Conservation (phyloP, 805 yeast species). For the Candida verbasci region DNA sequence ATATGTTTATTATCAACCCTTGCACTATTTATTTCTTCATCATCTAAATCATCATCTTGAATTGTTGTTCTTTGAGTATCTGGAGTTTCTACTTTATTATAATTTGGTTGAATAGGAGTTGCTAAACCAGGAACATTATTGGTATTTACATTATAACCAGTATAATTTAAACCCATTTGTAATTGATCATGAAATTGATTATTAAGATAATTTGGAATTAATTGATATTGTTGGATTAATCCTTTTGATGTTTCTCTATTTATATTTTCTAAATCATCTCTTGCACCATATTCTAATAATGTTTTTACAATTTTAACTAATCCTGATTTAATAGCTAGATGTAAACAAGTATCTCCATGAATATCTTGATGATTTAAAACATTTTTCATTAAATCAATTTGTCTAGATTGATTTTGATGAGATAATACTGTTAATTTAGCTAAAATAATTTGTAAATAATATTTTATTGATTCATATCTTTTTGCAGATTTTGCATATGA, state of each 20-base stretch:
- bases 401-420: conserved; percentile 33
- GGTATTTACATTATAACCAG: conserved; percentile 2
- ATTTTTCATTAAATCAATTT: conserved; percentile 55
- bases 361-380: conserved; percentile 74
- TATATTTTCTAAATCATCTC: conserved; percentile 44
- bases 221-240: conserved; percentile 36
- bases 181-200: conserved; percentile 1
- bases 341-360: conserved; percentile 82
- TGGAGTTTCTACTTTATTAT: conserved; percentile 30
- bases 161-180: conserved; percentile 4
- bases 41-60: conserved; percentile 39
- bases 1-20: conserved; percentile 34
- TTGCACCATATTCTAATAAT: conserved; percentile 81
- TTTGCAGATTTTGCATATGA: conserved; percentile 60
- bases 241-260: conserved; percentile 42
- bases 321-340: conserved; percentile 69
- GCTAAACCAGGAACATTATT: conserved; percentile 14
- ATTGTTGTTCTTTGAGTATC: conserved; percentile 43
- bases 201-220: conserved; percentile 12
- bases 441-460: conserved; percentile 73
- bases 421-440: conserved; percentile 58
- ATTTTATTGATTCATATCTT: conserved; percentile 73
- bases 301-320: conserved; percentile 70
- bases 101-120: conserved; percentile 23
- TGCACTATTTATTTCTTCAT: conserved; percentile 19